A percentile compares a stretch with the other conserved stretches of the same genome.
Conservation (phyloP, 345 rosid species). For the Erodium maritimum region DNA sequence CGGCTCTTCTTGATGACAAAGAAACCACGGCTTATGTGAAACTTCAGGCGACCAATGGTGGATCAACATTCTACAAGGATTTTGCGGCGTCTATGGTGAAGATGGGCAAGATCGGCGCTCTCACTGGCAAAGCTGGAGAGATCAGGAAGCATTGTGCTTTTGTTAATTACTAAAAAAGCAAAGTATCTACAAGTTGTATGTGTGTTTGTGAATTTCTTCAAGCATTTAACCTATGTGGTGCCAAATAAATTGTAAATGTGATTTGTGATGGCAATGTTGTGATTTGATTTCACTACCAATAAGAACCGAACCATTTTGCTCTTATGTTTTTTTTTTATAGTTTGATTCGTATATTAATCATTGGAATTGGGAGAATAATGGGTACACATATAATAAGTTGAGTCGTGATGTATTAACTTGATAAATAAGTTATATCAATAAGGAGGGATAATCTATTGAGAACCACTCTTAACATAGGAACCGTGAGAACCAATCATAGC, state of each 20-base stretch:
- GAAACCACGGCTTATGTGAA: conserved; percentile 37
- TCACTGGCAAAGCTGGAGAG: conserved; percentile 40
- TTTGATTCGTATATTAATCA: too few relatives aligned
- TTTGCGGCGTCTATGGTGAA: conserved; percentile 60
- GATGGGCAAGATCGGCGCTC: conserved; percentile 52
- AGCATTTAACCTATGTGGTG: not conserved
- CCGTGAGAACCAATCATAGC: too few relatives aligned
- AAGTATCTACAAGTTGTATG: not conserved
- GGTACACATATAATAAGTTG: too few relatives aligned
- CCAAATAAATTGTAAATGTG: not conserved
- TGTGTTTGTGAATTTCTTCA: not conserved
- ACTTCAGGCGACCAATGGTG: conserved; percentile 9
- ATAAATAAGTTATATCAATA: too few relatives aligned
- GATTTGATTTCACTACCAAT: too few relatives aligned
- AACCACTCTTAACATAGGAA: too few relatives aligned
- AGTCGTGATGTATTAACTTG: too few relatives aligned
- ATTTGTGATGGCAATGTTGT: not conserved
- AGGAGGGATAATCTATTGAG: too few relatives aligned
- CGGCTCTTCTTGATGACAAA: conserved; percentile 39
- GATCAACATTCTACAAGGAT: conserved; percentile 40
- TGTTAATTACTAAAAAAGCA: not conserved
- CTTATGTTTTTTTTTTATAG: too few relatives aligned
- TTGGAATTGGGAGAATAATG: too few relatives aligned
- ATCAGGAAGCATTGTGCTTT: conserved; percentile 27
- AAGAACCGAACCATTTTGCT: too few relatives aligned